A percentile compares a stretch with the other conserved stretches of the same genome.
Conservation (phyloP, 1,139 yeast species). For the Eremothecium cymbalariae region DNA sequence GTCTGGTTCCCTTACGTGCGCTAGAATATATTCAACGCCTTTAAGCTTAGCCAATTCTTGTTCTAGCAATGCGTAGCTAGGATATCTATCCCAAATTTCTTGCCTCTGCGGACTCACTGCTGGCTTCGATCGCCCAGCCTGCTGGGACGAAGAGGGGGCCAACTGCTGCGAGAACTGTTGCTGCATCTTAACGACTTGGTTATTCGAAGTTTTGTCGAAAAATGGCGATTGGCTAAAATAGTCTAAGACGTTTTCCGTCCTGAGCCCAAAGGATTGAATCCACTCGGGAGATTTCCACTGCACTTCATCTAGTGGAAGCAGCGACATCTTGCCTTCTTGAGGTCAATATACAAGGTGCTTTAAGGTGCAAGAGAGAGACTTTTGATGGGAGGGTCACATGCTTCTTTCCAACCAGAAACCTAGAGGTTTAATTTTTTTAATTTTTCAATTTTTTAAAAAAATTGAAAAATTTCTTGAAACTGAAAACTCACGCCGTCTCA, state of each 20-base stretch:
- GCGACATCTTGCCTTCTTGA: too few relatives aligned
- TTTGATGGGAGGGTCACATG: too few relatives aligned
- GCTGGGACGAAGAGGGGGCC: constrained; percentile 18
- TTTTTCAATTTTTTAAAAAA: too few relatives aligned
- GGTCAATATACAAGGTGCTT: too few relatives aligned
- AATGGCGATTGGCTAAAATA: constrained; percentile 92
- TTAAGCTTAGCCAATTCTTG: constrained; percentile 64
- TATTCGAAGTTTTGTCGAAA: constrained; percentile 87
- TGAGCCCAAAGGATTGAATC: constrained; percentile 80
- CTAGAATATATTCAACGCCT: constrained; percentile 78
- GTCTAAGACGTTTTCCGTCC: constrained; percentile 84
- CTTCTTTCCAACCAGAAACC: too few relatives aligned
- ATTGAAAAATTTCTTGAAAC: too few relatives aligned
- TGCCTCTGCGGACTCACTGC: constrained; percentile 11
- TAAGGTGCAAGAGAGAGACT: too few relatives aligned
- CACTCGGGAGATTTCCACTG: constrained; percentile 98
- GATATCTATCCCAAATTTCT: constrained; percentile 23
- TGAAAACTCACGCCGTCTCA: too few relatives aligned
- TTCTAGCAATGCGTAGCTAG: constrained; percentile 33
- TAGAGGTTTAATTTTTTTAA: too few relatives aligned
- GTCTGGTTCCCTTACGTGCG: constrained; percentile 75
- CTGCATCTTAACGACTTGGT: constrained; percentile 93
- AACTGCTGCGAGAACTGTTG: constrained; percentile 49
- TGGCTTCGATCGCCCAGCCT: constrained; percentile 10
- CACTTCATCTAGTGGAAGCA: constrained; percentile 61